phyloP scores from a whole-genome alignment of 2,329 filamentous ascomycete species.

The Exutisphaerella laricina region DNA sequence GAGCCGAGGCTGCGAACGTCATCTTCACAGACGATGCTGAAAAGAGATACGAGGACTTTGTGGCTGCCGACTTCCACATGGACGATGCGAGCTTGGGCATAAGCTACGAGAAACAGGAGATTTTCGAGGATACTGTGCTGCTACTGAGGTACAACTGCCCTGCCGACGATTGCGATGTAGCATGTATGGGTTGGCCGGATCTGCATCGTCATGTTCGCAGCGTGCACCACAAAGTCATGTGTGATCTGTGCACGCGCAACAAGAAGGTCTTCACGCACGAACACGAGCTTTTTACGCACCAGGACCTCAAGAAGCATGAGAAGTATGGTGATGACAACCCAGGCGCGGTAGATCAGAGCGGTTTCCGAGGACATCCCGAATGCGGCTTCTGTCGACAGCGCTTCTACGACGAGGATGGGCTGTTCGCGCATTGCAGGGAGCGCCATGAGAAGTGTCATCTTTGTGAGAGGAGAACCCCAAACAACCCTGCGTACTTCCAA shows the following conservation, averaged over 20 bases:
- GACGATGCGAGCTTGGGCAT: slow-evolving; percentile 85
- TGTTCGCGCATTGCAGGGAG: slow-evolving; percentile 87
- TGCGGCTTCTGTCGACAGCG: slow-evolving; percentile 87
- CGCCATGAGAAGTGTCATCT: slow-evolving; percentile 94
- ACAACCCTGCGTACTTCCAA: slow-evolving; percentile 82
- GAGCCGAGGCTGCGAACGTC: slow-evolving; percentile 72
- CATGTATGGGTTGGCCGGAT: slow-evolving; percentile 74
- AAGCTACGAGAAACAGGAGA: slow-evolving; percentile 80
- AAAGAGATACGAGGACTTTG: slow-evolving; percentile 83
- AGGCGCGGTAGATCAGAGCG: slow-evolving; percentile 83
- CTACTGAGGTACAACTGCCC: slow-evolving; percentile 93
- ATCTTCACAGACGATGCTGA: slow-evolving; percentile 83
- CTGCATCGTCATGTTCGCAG: slow-evolving; percentile 75
- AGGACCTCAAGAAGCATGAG: slow-evolving; percentile 81
- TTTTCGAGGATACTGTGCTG: slow-evolving; percentile 83
- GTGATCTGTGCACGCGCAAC: slow-evolving; percentile 82
- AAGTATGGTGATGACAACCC: slow-evolving; percentile 84
- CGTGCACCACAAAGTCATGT: slow-evolving; percentile 82
- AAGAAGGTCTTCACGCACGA: slow-evolving; percentile 99
- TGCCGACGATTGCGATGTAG: slow-evolving; percentile 74
- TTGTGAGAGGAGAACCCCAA: slow-evolving; percentile 64
- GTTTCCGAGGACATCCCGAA: slow-evolving; percentile 91
- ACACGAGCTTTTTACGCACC: slow-evolving; percentile 80
- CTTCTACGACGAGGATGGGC: slow-evolving; percentile 93
- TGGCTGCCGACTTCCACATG: slow-evolving; percentile 64